Evolutionary conservation across 2,329 filamentous ascomycete species (phyloP), one percentile per base, ranked within the genome.

Genomic region (Alternaria gaisen): DNA sequence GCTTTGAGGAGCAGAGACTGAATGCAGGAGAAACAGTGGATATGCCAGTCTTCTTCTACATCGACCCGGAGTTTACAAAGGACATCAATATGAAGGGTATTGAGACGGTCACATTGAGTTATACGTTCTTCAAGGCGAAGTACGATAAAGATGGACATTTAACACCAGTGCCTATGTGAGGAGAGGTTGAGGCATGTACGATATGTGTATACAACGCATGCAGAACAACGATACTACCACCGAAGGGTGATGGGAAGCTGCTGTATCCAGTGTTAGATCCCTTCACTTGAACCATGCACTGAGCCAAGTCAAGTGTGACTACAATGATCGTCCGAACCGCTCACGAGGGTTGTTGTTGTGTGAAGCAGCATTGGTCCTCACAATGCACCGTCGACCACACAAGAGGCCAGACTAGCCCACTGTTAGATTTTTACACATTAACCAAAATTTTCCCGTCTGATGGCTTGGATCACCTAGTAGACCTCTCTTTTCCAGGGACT

Each of bases 41-140:
- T 79, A 99, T 99, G 96, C 96, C 95, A 0, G 96, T 99, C 0
- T 99, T 99, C 80, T 99, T 99, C 82, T 99, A 98, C 80, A 91
- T 99, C 67, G 95, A 99, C 75, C 95, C 95, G 0, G 95, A 98
- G 76, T 90, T 99, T 82, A 85, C 94, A 60, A 94, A 91, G 70
- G 95, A 99, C 79, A 83, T 94, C 53, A 94, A 91, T 66, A 98
- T 97, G 94, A 92, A 87, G 80, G 91, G 91, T 0, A 92, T 99
- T 64, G 93, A 97, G 82, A 97, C 94, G 2, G 93, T 99, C 56
- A 99, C 95, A 34, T 80, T 99, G 74, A 97, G 90, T 70, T 99
- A 99, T 82, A 99, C 95, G 0, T 99, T 99, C 78, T 99, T 99
- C 80, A 99, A 95, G 81, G 92, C 92, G 51, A 91, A 88, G 77